phyloP scores from a whole-genome alignment of 192 early-diverging fungal species.

The Chytriomyces sp. region DNA sequence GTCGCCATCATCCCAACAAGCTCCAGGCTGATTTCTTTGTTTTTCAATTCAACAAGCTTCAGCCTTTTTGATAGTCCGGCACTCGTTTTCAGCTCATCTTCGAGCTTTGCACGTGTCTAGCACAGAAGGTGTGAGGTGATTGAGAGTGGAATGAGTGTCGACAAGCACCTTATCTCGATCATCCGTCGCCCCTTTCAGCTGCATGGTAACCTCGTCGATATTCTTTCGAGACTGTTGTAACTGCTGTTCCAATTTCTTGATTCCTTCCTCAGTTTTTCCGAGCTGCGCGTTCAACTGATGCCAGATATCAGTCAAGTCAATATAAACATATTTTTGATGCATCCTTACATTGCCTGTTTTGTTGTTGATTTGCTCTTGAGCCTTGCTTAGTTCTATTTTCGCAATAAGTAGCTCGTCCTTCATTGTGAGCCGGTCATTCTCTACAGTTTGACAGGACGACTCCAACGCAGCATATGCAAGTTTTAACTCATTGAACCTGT shows the following conservation, averaged over 20 bases:
- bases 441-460: conserved; percentile 17
- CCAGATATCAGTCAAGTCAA: background rate
- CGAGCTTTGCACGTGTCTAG: background rate
- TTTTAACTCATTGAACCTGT: conserved; percentile 9
- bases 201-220: conserved; percentile 3
- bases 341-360: background rate
- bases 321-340: background rate
- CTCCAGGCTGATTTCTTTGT: conserved; percentile 16
- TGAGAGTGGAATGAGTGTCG: background rate
- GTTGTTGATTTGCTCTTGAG: background rate
- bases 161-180: too few relatives aligned
- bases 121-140: background rate
- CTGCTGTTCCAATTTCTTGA: background rate
- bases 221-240: background rate
- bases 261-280: background rate
- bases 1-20: conserved; percentile 3
- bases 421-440: conserved; percentile 23
- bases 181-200: background rate
- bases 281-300: background rate
- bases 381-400: conserved; percentile 16
- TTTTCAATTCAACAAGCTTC: conserved; percentile 14
- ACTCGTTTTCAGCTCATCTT: background rate
- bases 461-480: conserved; percentile 15
- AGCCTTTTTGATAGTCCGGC: background rate
- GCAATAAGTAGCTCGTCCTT: conserved; percentile 11